Evolutionary conservation across 192 early-diverging fungal species (phyloP).

Genomic region (Coemansia sp.): DNA sequence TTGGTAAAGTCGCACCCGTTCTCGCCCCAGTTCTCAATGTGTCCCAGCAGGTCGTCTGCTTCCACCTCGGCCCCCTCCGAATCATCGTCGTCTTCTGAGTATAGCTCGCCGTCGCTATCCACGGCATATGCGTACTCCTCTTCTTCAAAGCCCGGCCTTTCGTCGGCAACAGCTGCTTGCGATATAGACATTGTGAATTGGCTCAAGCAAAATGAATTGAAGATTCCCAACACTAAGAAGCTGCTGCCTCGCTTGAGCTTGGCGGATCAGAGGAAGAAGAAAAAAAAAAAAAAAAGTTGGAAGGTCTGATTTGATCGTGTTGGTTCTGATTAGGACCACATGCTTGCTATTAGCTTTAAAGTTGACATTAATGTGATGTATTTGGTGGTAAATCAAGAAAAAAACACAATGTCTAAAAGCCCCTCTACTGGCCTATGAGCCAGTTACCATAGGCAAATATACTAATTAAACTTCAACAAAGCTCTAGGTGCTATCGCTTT

Average conservation of each 20-base stretch:
- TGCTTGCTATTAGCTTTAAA: too few species aligned
- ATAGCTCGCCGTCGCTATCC: background rate
- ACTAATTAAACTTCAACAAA: too few species aligned
- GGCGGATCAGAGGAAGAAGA: background rate
- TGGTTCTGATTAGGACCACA: background rate
- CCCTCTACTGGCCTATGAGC: too few species aligned
- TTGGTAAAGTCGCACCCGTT: conserved; percentile 91
- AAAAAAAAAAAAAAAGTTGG: background rate
- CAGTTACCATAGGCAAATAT: too few species aligned
- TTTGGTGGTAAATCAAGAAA: too few species aligned
- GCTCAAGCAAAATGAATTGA: background rate
- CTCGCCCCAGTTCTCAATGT: conserved; percentile 76
- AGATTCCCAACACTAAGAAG: background rate
- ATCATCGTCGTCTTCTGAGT: conserved; percentile 41
- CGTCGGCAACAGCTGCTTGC: background rate
- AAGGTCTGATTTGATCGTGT: background rate
- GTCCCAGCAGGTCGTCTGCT: conserved; percentile 74
- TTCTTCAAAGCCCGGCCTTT: background rate
- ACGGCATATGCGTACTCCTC: background rate
- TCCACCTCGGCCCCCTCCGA: conserved; percentile 58
- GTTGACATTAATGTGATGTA: too few species aligned
- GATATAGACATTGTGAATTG: background rate
- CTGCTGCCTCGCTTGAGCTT: too few species aligned
- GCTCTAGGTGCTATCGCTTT: too few species aligned
- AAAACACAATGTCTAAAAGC: too few species aligned